phyloP scores from a whole-genome alignment of 495 filamentous ascomycete genomes.

The Penicillium dipodomyicola region DNA sequence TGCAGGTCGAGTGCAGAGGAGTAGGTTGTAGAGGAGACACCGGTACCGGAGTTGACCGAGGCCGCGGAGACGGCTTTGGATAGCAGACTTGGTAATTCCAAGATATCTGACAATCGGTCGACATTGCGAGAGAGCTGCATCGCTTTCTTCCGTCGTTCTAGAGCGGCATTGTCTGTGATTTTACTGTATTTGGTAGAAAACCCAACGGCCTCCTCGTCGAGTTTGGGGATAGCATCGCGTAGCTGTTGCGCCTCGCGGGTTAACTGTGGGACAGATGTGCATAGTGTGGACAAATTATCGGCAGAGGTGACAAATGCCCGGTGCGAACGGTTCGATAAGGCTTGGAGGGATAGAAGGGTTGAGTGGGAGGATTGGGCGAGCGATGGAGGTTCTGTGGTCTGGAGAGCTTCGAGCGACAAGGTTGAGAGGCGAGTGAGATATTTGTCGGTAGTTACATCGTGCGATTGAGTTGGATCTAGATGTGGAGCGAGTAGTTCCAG shows the following conservation, averaged over 20 bases:
- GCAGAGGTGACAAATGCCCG: slow-evolving; percentile 80
- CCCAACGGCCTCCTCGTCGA: slow-evolving; percentile 72
- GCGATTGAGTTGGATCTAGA: slow-evolving; percentile 36
- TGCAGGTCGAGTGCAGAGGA: slow-evolving; percentile 88
- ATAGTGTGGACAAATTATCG: slow-evolving; percentile 69
- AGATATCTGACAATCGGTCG: slow-evolving; percentile 83
- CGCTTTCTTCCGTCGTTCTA: slow-evolving; percentile 75
- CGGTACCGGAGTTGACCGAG: slow-evolving; percentile 45
- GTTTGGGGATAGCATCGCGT: slow-evolving; percentile 66
- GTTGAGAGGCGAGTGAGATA: slow-evolving; percentile 82
- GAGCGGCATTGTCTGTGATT: slow-evolving; percentile 67
- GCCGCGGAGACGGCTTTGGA: slow-evolving; percentile 68
- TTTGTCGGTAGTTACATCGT: slow-evolving; percentile 51
- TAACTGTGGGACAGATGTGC: slow-evolving; percentile 64
- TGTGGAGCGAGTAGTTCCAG: slow-evolving; percentile 70
- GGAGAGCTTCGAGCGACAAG: slow-evolving; percentile 70
- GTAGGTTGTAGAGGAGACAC: slow-evolving; percentile 68
- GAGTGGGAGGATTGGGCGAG: slow-evolving; percentile 78
- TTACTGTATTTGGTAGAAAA: slow-evolving; percentile 83
- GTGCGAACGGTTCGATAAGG: slow-evolving; percentile 88
- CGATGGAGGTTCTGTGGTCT: slow-evolving; percentile 72
- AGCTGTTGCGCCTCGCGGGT: slow-evolving; percentile 61
- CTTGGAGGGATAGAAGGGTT: slow-evolving; percentile 80
- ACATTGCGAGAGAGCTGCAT: slow-evolving; percentile 86
- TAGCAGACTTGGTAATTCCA: slow-evolving; percentile 86